These are phyloP conservation scores for Arabidopsis thaliana DNA, from an alignment of 345 rosid species.

Conservation along the genomic window TAIR10.1 NC_003070.9:26434001-26434500, in stretches of 20 bases:
- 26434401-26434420: not conserved
- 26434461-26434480: not conserved
- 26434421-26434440: not conserved
- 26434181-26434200: conserved; percentile 17
- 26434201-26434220: conserved; percentile 33
- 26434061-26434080: conserved; percentile 43
- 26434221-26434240: conserved; percentile 20
- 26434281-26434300: conserved; percentile 18
- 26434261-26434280: not conserved
- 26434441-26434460: conserved; percentile 14
- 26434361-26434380: conserved; percentile 39
- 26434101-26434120: conserved; percentile 8
- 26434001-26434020: conserved; percentile 65
- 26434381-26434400: conserved; percentile 31
- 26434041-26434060: conserved; percentile 41
- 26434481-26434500: not conserved
- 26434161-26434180: conserved; percentile 35
- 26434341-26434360: conserved; percentile 40
- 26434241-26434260: not conserved
- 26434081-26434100: conserved; percentile 45
- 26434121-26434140: conserved; percentile 18
- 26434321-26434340: conserved; percentile 41
- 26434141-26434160: conserved; percentile 37
- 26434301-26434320: conserved; percentile 29
- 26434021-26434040: conserved; percentile 52